These are phyloP conservation scores for Colletotrichum gigasporum DNA, from an alignment of 2,329 filamentous ascomycete species.

Conservation along the genomic window DNA sequence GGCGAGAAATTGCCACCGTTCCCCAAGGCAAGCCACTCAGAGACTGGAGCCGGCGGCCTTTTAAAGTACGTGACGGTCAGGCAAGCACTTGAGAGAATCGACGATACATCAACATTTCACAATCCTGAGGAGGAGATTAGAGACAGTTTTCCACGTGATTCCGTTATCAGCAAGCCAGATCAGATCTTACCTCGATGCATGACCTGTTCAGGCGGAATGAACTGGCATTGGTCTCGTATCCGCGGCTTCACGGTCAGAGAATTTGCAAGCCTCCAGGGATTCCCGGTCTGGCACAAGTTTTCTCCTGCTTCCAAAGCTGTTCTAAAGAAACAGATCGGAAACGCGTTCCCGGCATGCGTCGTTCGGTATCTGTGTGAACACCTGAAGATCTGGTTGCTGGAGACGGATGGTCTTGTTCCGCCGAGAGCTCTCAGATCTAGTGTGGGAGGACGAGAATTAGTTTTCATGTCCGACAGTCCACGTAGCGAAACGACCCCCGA, in stretches of 20 bases:
- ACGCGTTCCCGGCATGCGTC: conserved; percentile 76
- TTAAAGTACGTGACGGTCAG: conserved; percentile 55
- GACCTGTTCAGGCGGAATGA: conserved; percentile 69
- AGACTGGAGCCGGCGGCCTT: conserved; percentile 42
- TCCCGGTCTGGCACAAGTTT: conserved; percentile 71
- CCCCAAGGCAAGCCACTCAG: conserved; percentile 68
- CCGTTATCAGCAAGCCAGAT: conserved; percentile 48
- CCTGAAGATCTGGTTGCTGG: conserved; percentile 55
- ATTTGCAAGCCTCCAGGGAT: conserved; percentile 74
- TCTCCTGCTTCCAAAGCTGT: conserved; percentile 39
- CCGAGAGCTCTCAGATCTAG: neutral
- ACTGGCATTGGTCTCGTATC: conserved; percentile 72
- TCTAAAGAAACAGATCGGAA: conserved; percentile 76
- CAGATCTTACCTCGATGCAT: conserved; percentile 65
- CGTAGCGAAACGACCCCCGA: neutral
- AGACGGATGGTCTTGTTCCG: conserved; percentile 46
- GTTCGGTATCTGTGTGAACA: conserved; percentile 61
- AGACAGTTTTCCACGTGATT: conserved; percentile 47
- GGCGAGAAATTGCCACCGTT: conserved; percentile 76
- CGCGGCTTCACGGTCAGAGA: conserved; percentile 75
- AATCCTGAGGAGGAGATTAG: conserved; percentile 37
- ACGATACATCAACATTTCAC: conserved; percentile 46
- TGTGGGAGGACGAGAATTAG: conserved; percentile 9
- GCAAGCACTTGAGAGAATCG: conserved; percentile 50
- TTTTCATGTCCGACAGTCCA: conserved; percentile 14